Percentiles rank a stretch among this genome's conserved stretches.
These are phyloP conservation scores for Aspergillus aculeatinus DNA, from an alignment of 2,329 filamentous ascomycete genomes.

Conservation along the genomic window DNA sequence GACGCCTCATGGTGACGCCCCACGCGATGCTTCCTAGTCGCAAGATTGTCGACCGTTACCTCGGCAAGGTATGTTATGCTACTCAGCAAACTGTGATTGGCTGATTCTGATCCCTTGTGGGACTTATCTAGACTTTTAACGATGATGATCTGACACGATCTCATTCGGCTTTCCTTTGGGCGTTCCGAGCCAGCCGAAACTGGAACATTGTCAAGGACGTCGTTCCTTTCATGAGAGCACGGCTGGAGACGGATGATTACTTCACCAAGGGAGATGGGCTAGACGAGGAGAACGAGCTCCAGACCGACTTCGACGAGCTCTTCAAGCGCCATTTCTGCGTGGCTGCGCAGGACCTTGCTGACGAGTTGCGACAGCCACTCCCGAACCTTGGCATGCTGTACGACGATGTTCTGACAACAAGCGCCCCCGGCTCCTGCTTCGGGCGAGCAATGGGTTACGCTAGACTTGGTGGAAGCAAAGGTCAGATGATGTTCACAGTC, in stretches of 20 bases:
- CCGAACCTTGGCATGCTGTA: conserved; percentile 68
- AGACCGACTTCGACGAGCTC: conserved; percentile 69
- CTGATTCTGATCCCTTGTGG: background rate
- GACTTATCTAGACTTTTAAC: conserved; percentile 50
- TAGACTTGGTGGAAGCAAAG: conserved; percentile 54
- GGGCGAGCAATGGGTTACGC: conserved; percentile 29
- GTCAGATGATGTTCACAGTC: conserved; percentile 78
- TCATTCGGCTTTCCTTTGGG: conserved; percentile 83
- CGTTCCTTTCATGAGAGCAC: conserved; percentile 69
- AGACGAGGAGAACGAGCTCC: conserved; percentile 52
- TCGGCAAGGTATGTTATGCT: conserved; percentile 56
- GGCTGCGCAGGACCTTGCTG: conserved; percentile 71
- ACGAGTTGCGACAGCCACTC: conserved; percentile 62
- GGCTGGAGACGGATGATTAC: conserved; percentile 60
- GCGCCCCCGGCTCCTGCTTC: conserved; percentile 37
- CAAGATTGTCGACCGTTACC: conserved; percentile 76
- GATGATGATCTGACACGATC: conserved; percentile 73
- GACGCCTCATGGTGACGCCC: conserved; percentile 48
- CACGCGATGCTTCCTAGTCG: conserved; percentile 48
- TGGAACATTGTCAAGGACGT: conserved; percentile 70
- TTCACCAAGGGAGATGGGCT: conserved; percentile 41
- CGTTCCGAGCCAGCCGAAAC: conserved; percentile 76
- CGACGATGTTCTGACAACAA: conserved; percentile 72
- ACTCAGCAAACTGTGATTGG: background rate
- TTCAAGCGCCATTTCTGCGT: conserved; percentile 83